Evolutionary conservation across 257 asterid species (phyloP).

Genomic region (Linderniella brevidens): DNA sequence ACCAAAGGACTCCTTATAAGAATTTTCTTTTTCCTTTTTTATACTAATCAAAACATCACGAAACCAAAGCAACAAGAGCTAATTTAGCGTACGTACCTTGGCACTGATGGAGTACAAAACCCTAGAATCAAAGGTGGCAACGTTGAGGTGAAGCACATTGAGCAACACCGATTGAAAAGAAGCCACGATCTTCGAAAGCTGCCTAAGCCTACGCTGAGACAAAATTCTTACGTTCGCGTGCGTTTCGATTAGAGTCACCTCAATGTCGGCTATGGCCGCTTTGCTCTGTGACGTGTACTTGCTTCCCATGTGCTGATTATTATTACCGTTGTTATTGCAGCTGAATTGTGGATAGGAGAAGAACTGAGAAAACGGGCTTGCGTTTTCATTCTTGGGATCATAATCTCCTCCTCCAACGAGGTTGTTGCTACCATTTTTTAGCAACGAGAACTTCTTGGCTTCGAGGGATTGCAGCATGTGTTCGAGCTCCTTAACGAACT

Average conservation of each 20-base stretch:
- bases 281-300: conserved; percentile 55
- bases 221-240: conserved; percentile 82
- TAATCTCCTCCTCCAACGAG: not conserved
- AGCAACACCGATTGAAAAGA: conserved; percentile 50
- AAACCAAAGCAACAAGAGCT: not conserved
- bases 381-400: not conserved
- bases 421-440: conserved; percentile 4
- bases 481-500: conserved; percentile 87
- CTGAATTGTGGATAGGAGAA: conserved; percentile 66
- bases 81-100: conserved; percentile 34
- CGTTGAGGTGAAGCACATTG: conserved; percentile 71
- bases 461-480: conserved; percentile 78
- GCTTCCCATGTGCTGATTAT: conserved; percentile 13
- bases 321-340: conserved; percentile 20
- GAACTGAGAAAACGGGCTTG: conserved; percentile 54
- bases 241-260: conserved; percentile 78
- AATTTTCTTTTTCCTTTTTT: too few species aligned
- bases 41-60: too few species aligned
- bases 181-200: conserved; percentile 60
- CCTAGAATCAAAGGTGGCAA: conserved; percentile 60
- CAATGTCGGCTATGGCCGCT: conserved; percentile 68
- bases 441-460: conserved; percentile 33
- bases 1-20: too few species aligned
- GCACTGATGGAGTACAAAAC: conserved; percentile 92
- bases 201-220: conserved; percentile 44